Evolutionary conservation across 2,329 filamentous ascomycete genomes (phyloP).

Genomic region (Coleophoma eucalyptorum): DNA sequence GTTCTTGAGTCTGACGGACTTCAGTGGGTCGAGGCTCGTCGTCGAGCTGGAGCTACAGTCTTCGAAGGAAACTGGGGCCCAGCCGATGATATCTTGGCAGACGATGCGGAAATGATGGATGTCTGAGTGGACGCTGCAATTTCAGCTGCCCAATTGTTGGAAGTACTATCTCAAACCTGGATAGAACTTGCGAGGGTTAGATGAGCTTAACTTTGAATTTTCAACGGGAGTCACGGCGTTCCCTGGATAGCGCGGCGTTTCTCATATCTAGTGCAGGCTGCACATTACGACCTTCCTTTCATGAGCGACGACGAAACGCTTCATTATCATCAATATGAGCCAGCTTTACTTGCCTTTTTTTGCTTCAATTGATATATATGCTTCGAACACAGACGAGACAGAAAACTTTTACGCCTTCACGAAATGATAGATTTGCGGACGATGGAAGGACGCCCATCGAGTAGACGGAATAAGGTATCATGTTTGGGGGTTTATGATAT

Average conservation of each 20-base stretch:
- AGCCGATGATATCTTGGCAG: constrained; percentile 41
- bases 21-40: constrained; percentile 72
- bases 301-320: constrained; percentile 13
- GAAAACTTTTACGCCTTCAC: constrained; percentile 23
- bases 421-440: constrained; percentile 12
- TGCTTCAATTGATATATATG: constrained; percentile 17
- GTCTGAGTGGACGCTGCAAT: constrained; percentile 19
- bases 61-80: constrained; percentile 97
- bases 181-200: constrained; percentile 24
- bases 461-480: constrained; percentile 10
- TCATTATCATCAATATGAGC: constrained; percentile 8
- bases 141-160: constrained; percentile 10
- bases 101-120: constrained; percentile 33
- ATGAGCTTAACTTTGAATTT: constrained; percentile 19
- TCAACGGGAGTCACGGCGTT: constrained; percentile 18
- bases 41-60: constrained; percentile 85
- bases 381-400: constrained; percentile 5
- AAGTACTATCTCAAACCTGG: constrained; percentile 22
- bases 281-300: neutral
- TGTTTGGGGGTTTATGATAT: constrained; percentile 6
- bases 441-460: neutral
- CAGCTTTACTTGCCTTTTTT: constrained; percentile 10
- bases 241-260: constrained; percentile 12
- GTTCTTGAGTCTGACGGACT: constrained; percentile 71
- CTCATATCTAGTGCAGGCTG: neutral